These are phyloP conservation scores for Oryza nivara DNA, from an alignment of 176 grass and related monocot species.

Conservation along the genomic window DNA sequence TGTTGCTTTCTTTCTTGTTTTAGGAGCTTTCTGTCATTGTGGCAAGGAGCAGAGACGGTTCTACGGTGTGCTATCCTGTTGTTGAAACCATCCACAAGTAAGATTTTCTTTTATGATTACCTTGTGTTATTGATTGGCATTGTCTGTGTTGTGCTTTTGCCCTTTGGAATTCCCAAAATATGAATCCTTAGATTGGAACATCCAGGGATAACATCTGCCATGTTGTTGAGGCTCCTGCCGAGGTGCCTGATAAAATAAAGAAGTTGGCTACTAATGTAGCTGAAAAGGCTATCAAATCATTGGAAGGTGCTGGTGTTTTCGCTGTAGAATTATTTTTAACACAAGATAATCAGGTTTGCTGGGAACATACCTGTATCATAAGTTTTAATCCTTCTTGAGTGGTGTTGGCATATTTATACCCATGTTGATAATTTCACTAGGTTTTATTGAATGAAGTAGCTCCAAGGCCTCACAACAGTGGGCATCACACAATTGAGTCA, in stretches of 20 bases:
- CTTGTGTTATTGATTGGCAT: neutral
- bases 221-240: constrained; percentile 85
- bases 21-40: constrained; percentile 95
- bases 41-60: constrained; percentile 79
- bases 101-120: constrained; percentile 15
- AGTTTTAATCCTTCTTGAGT: neutral
- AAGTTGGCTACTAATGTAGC: constrained; percentile 70
- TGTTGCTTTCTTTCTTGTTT: neutral
- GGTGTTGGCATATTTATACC: constrained; percentile 21
- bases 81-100: constrained; percentile 98
- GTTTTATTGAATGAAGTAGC: constrained; percentile 94
- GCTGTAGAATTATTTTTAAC: constrained; percentile 97
- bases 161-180: neutral
- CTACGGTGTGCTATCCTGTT: constrained; percentile 78
- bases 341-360: constrained; percentile 77
- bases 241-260: constrained; percentile 70
- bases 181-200: constrained; percentile 34
- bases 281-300: constrained; percentile 69
- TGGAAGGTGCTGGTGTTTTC: constrained; percentile 91
- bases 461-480: constrained; percentile 95
- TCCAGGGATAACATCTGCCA: constrained; percentile 93
- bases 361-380: neutral
- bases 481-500: constrained; percentile 93
- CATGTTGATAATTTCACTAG: constrained; percentile 40
- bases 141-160: neutral